Conservation (phyloP, 441 rosid species). For the Gossypium schwendimanii region DNA sequence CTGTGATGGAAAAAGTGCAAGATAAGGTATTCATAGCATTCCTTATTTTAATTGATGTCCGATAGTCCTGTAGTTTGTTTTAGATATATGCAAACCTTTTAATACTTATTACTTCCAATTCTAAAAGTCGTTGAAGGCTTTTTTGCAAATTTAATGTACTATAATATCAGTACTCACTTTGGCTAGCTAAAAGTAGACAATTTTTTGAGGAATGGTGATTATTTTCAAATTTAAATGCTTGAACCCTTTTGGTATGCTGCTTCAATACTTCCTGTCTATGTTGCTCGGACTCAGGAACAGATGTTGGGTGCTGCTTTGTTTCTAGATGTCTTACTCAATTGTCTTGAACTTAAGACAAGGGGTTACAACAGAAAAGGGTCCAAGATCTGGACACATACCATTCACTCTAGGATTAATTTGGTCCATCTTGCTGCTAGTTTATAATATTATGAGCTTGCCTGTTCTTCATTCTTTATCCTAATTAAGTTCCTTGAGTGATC, state of each 20-base stretch:
- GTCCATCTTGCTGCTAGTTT: background rate
- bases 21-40: conserved; percentile 58
- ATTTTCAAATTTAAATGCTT: conserved; percentile 5
- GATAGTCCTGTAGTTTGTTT: background rate
- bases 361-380: background rate
- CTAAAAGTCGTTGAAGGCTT: background rate
- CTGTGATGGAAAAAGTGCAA: conserved; percentile 68
- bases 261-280: background rate
- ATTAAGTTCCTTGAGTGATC: conserved; percentile 9
- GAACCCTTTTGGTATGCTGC: background rate
- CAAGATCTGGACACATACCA: background rate
- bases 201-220: background rate
- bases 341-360: no score
- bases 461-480: background rate
- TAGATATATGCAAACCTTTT: background rate
- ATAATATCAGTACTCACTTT: background rate
- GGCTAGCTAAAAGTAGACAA: background rate
- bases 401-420: background rate
- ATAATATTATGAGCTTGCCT: background rate
- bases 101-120: background rate
- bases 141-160: background rate
- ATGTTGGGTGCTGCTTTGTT: background rate
- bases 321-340: background rate
- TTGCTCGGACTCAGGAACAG: background rate
- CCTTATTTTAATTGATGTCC: background rate